phyloP scores from a whole-genome alignment of 192 early-diverging fungal species.

The Gorgonomyces haynaldii region DNA sequence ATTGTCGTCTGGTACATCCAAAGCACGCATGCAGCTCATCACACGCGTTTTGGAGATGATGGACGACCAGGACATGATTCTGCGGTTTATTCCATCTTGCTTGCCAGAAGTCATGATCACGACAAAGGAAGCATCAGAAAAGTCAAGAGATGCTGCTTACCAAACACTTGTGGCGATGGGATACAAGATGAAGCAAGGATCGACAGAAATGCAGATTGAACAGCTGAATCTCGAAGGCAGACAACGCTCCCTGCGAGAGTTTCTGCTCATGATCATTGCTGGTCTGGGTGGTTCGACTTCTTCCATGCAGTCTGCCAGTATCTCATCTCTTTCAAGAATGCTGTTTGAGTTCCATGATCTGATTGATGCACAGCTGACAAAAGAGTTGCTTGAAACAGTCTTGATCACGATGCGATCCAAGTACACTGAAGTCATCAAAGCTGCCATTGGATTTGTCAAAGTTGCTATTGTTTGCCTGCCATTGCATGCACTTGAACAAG shows the following conservation, averaged over 20 bases:
- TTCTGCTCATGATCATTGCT: constrained; percentile 85
- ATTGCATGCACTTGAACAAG: constrained; percentile 53
- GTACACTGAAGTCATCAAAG: constrained; percentile 84
- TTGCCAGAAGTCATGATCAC: constrained; percentile 85
- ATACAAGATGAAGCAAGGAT: constrained; percentile 57
- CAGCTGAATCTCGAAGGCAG: not conserved
- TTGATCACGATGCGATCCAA: constrained; percentile 66
- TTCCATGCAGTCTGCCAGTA: constrained; percentile 85
- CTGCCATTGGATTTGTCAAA: constrained; percentile 88
- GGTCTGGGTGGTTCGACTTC: constrained; percentile 85
- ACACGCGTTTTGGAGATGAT: constrained; percentile 51
- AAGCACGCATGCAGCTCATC: constrained; percentile 64
- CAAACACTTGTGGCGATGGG: constrained; percentile 83
- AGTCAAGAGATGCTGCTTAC: constrained; percentile 68
- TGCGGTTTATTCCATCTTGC: constrained; percentile 77
- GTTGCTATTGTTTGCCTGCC: constrained; percentile 71
- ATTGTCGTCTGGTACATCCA: constrained; percentile 61
- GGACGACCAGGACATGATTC: constrained; percentile 21
- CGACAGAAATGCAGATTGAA: not conserved
- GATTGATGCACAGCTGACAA: constrained; percentile 47
- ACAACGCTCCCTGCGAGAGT: constrained; percentile 47
- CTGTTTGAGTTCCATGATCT: constrained; percentile 79
- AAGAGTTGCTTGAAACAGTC: constrained; percentile 69
- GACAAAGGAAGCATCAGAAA: constrained; percentile 90
- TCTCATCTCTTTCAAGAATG: constrained; percentile 70